These are phyloP conservation scores for Castanea crenata DNA, from an alignment of 306 rosid species.

Conservation along the genomic window DNA sequence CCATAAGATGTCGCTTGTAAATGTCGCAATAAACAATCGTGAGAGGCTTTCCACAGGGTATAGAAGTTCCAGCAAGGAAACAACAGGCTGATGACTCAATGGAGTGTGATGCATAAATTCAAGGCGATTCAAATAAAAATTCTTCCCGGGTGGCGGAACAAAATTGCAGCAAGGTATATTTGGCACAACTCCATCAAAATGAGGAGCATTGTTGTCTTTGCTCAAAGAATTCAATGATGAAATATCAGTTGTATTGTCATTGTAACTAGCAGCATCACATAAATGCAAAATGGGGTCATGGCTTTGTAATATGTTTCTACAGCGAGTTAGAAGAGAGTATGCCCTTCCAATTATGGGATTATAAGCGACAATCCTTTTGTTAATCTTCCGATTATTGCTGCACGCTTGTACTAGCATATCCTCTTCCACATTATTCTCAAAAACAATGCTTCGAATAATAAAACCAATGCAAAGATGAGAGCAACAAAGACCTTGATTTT, in stretches of 20 bases:
- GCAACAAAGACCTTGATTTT: constrained; percentile 22
- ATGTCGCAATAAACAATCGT: constrained; percentile 69
- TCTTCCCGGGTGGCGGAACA: constrained; percentile 60
- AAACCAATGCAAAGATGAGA: constrained; percentile 49
- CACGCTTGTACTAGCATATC: no score
- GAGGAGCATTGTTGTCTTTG: constrained; percentile 22
- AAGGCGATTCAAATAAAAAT: constrained; percentile 62
- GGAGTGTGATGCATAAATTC: constrained; percentile 28
- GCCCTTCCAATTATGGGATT: constrained; percentile 34
- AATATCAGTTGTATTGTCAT: constrained; percentile 12
- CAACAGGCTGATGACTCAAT: constrained; percentile 22
- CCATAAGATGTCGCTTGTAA: constrained; percentile 77
- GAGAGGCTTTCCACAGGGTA: constrained; percentile 61
- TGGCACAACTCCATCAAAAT: constrained; percentile 21
- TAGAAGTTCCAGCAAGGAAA: constrained; percentile 68
- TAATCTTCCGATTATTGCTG: constrained; percentile 29
- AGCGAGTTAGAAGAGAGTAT: constrained; percentile 39
- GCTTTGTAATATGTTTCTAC: constrained; percentile 50
- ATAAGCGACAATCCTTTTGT: constrained; percentile 57
- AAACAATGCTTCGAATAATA: constrained; percentile 35
- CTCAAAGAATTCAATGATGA: constrained; percentile 3
- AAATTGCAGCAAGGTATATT: not conserved
- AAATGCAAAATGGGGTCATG: constrained; percentile 53
- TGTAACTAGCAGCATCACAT: not conserved
- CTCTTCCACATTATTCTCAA: not conserved